These are phyloP conservation scores for Picea sitchensis DNA, from an alignment of 75 land plant species.

Conservation along the genomic window DNA sequence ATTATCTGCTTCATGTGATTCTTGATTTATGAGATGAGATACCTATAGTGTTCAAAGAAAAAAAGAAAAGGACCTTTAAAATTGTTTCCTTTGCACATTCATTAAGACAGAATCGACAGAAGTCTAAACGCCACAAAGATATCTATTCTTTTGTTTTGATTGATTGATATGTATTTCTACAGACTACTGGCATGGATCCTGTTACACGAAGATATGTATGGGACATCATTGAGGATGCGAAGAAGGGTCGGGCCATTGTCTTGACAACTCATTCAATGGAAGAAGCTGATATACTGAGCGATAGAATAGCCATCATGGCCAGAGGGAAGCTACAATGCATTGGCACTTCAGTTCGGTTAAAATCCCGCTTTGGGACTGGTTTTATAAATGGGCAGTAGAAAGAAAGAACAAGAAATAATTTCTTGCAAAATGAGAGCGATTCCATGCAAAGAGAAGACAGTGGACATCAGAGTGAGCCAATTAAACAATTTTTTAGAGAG, in stretches of 20 bases:
- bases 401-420: constrained; percentile 4
- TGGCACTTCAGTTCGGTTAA: constrained; percentile 24
- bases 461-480: constrained; percentile 4
- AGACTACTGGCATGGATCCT: constrained; percentile 43
- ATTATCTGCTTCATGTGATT: background rate
- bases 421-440: background rate
- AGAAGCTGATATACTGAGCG: constrained; percentile 33
- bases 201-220: constrained; percentile 32
- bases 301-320: constrained; percentile 30
- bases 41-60: background rate
- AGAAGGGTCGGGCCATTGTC: constrained; percentile 20
- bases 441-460: too few relatives aligned
- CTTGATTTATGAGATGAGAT: background rate
- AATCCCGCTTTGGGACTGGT: constrained; percentile 25
- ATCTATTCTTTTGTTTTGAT: too few relatives aligned
- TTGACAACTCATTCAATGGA: constrained; percentile 43
- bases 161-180: background rate
- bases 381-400: too few relatives aligned
- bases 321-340: constrained; percentile 23
- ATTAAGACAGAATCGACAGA: too few relatives aligned
- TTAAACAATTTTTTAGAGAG: constrained; percentile 20
- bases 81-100: too few relatives aligned
- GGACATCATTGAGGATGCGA: constrained; percentile 29
- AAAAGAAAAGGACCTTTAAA: background rate
- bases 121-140: background rate